Base-by-base conservation (phyloP, 2,329 filamentous ascomycete genomes). In the Penicillium sp. region DNA sequence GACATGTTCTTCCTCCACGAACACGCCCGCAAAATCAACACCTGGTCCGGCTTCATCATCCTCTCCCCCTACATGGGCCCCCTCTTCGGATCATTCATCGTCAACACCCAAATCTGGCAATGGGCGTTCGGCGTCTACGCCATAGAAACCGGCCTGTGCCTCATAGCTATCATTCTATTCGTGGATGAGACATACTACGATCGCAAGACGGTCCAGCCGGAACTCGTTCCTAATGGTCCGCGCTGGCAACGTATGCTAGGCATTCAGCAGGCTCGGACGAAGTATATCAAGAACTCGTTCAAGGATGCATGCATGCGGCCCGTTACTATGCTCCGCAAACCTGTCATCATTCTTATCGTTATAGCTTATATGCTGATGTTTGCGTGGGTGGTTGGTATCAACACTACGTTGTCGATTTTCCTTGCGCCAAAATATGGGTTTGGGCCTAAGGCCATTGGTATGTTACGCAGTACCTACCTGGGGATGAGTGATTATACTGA, bases 351-450 rank as follows among this genome's bases (percentile, higher is more conserved):
- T 37, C 53, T 76, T 0, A 63, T 69, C 0, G 62, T 59, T 2
- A 35, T 78, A 9, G 78, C 77, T 55, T 78, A 78, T 55, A 59
- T 77, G 26, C 60, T 78, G 14, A 76, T 69, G 3, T 77, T 77
- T 58, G 74, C 74, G 1, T 77, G 75, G 75, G 71, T 77, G 25
- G 70, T 77, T 21, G 83, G 82, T 6, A 81, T 85, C 68, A 85
- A 85, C 64, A 84, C 82, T 0, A 84, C 83, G 0, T 72, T 84
- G 0, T 74, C 80, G 45, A 81, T 84, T 21, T 80, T 85, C 56
- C 72, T 85, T 3, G 73, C 75, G 1, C 78, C 78, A 0, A 68
- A 82, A 3, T 84, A 85, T 64, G 74, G 76, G 11, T 83, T 85
- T 64, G 79, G 77, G 0, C 75, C 78, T 0, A 77, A 77, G 46